A percentile compares a stretch with the other conserved stretches of the same genome.
Conservation (phyloP, 1,284 basidiomycete species). For the Ceratobasidium sp. region DNA sequence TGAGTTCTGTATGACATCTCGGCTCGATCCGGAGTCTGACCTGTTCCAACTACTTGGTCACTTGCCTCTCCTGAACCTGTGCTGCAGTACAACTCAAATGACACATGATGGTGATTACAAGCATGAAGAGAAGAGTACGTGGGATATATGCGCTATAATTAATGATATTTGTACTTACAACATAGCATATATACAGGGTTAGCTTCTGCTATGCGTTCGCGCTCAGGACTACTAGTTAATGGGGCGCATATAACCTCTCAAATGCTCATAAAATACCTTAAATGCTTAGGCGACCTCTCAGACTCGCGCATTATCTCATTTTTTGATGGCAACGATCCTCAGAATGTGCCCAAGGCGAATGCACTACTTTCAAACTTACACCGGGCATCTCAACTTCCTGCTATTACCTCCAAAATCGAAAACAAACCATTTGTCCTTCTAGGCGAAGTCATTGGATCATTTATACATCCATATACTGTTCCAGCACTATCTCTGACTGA, state of each 20-base stretch:
- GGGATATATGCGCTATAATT: not conserved
- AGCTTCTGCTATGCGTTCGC: constrained; percentile 1
- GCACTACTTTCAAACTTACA: not conserved
- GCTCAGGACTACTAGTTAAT: constrained; percentile 5
- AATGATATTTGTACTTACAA: not conserved
- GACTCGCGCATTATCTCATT: constrained; percentile 1
- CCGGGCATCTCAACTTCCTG: not conserved
- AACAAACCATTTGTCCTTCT: constrained; percentile 8
- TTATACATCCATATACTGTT: not conserved
- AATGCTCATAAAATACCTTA: not conserved
- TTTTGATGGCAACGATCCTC: constrained; percentile 11
- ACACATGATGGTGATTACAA: constrained; percentile 33
- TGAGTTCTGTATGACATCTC: constrained; percentile 17
- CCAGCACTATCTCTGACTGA: not conserved
- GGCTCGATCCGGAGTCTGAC: not conserved
- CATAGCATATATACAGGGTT: too few species aligned
- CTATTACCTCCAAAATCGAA: not conserved
- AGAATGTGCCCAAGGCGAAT: constrained; percentile 31
- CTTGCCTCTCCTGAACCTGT: constrained; percentile 4
- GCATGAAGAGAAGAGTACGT: constrained; percentile 35
- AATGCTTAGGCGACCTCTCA: not conserved
- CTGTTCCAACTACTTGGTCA: not conserved
- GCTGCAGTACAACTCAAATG: constrained; percentile 1
- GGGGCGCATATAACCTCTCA: constrained; percentile 2
- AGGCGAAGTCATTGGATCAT: not conserved